Base-by-base conservation (phyloP, 2,329 filamentous ascomycete species). In the Calonectria pseudoreteaudii region DNA sequence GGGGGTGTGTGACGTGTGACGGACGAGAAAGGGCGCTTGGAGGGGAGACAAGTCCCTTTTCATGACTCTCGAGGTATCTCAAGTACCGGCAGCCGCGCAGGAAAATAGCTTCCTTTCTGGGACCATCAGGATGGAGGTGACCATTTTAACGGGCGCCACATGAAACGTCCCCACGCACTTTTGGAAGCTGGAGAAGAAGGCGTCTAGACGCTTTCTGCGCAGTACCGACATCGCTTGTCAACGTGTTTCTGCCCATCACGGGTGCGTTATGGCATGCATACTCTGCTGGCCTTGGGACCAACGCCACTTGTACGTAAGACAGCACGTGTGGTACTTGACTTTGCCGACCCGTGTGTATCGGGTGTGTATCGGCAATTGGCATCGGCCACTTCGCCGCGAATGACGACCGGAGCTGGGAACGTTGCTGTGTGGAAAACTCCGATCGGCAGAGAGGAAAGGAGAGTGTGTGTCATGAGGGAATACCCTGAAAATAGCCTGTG, bases 1-100 rank as follows among this genome's bases (percentile, higher is more conserved):
- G 49, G 49, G 16, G 56, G 41, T 18, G 28, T 20, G 31, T 28
- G 44, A 47, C 44, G 44, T 20, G 44, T 44, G 41, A 44, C 44
- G 44, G n/a, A 47, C 10, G 20, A 47, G 10, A 20, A 11, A 14
- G 10, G 34, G 10, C 28, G 62, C 31, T 58, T 28, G 36, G 8
- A n/a, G 68, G 26, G 18, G 16, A 38, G 52, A 18, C 44, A 76
- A 74, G 76, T 72, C 58, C 52, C 53, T 70, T 75, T 73, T 50
- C 74, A 76, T 76, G 75, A 71, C 68, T 76, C 77, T 72, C 38
- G 41, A 64, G 70, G 76, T 74, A 72, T 67, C 56, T 56, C 58
- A 72, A 31, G 77, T 78, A 78, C 75, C 68, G 3, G 6, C 30
- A 23, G 28, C 52, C n/a, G 49, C 36, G 50, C 30, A 26, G 30